phyloP scores from a whole-genome alignment of 164 flowering plant genomes.

The Stephania japonica region DNA sequence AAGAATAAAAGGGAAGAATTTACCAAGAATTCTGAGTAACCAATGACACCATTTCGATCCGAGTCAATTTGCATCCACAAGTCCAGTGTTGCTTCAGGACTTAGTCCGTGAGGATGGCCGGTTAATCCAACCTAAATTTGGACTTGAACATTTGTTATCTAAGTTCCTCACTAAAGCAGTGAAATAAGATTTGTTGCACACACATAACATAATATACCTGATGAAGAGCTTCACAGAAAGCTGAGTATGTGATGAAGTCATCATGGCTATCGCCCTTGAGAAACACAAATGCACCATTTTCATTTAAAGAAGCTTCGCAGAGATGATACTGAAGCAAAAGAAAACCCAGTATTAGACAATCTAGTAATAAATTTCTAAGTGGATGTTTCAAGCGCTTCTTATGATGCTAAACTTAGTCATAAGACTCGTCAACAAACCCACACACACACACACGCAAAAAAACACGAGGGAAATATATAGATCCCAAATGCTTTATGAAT shows the following conservation, averaged over 20 bases:
- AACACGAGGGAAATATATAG: background rate
- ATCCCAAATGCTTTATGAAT: background rate
- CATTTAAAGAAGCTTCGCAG: conserved; percentile 57
- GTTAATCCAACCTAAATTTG: conserved; percentile 60
- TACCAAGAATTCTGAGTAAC: conserved; percentile 82
- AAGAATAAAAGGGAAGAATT: background rate
- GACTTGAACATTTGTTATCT: conserved; percentile 5
- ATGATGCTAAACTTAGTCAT: no score
- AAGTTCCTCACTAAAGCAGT: background rate
- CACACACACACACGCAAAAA: background rate
- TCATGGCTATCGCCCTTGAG: conserved; percentile 57
- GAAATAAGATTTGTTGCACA: background rate
- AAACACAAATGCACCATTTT: conserved; percentile 72
- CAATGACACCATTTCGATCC: conserved; percentile 72
- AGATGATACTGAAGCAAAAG: conserved; percentile 55
- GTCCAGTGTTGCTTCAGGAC: conserved; percentile 56
- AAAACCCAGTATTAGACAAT: background rate
- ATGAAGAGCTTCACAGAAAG: conserved; percentile 75
- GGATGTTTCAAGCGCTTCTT: background rate
- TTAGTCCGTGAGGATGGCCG: conserved; percentile 67
- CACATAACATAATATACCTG: conserved; percentile 42
- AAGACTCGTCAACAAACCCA: background rate
- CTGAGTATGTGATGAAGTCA: conserved; percentile 62
- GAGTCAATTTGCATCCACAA: conserved; percentile 82
- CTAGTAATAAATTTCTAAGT: background rate